Base-by-base conservation (phyloP, 371 early-diverging fungal species). In the Apophysomyces elegans region DNA sequence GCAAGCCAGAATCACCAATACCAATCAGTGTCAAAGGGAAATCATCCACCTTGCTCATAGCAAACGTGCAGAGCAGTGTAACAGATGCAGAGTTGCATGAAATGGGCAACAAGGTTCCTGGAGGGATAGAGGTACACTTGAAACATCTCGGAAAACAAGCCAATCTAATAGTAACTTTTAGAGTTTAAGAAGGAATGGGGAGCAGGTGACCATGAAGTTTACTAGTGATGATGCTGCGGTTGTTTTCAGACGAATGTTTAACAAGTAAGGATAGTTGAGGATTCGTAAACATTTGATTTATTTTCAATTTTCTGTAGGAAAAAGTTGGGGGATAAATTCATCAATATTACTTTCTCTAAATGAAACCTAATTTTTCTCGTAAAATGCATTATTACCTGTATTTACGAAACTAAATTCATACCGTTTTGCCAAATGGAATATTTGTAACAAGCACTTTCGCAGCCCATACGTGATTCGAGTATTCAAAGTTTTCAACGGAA, bases 41-140 rank as follows among this genome's bases (percentile, higher is more conserved):
- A 50, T 50, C 54, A 8, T n/a, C 54, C 4, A 50, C 54, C 21
- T 11, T 50, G 21, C 54, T 50, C 9, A 9, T 50, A 16, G 9
- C 54, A 4, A 50, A 50, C 21, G 21, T 50, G 9, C n/a, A n/a
- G 8, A 21, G 9, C 21, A 21, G 21, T 9, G 21, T 50, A 1
- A 5, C 54, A n/a, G 54, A 50, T 21, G 9, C 54, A 5, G 18
- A 50, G 21, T 21, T 50, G 54, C 21, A 21, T 21, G 54, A 50
- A 4, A 50, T 50, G 54, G 54, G 54, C 21, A 32, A 50, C 16
- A 50, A 50, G 54, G 54, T 50, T n/a, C 54, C 54, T 18, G 54
- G 54, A 9, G 54, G 54, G 5, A 50, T 50, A 50, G 5, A 50
- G 54, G 54, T 50, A 21, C 1, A 21, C 32, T 18, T n/a, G 7